Evolutionary conservation across 1,139 yeast genomes (phyloP), one percentile per base, ranked within the genome.

Genomic region (Taphrina wiesneri): DNA sequence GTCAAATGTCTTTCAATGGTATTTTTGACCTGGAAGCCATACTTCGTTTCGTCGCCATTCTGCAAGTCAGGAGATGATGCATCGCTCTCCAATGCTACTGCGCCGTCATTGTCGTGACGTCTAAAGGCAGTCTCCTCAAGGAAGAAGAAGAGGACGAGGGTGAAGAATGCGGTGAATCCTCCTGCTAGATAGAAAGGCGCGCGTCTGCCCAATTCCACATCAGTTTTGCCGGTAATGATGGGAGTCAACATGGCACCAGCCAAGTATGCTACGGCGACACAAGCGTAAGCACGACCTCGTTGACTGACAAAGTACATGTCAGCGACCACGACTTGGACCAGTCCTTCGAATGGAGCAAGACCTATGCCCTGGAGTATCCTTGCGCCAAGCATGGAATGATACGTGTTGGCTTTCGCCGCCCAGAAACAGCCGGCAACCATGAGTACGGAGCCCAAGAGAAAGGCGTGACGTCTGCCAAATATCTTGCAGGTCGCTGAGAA

Each of bases 281-380:
- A 21, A 1, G 71, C 71, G 13, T 66, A 67, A 2, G 70, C 59
- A 23, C 61, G 60, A 17, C 71, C 71, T 15, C 71, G 70, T 57
- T 70, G 69, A 46, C 67, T 69, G 23, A 69, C 70, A 47, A 65
- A 68, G 65, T 69, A 70, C 66, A 70, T 52, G 65, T 70, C 71
- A 13, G 70, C 71, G 53, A 70, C 68, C 23, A 70, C 64, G 36
- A 70, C 67, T 56, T 67, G 67, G 32, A 70, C 63, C 30, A 69
- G 67, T 17, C 67, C 67, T 43, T 70, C 71, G 36, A 69, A 70
- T 11, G 71, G 71, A 11, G 70, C 69, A 21, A 69, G 46, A 17
- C 69, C 70, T 23, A 69, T 56, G 45, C 71, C 71, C 28, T 70
- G 71, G 34, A 70, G 45, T n/a, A 68, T 47, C 19, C 71, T 68